Percentiles rank a stretch among this genome's conserved stretches.
Evolutionary conservation across 257 asterid species (phyloP).

Genomic region (Jaltomata sinuosa): DNA sequence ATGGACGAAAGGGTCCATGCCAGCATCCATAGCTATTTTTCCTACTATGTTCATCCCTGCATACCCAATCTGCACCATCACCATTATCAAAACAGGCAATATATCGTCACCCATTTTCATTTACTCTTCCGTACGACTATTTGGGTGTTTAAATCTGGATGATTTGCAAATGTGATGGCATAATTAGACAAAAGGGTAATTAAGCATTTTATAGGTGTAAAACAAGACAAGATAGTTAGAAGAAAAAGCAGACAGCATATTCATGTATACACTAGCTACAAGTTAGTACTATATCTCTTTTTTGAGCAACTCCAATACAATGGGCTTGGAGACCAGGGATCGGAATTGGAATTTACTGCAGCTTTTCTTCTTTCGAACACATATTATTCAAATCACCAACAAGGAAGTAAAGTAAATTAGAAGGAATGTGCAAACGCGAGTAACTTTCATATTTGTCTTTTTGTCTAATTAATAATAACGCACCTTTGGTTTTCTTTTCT

Average conservation of each 20-base stretch:
- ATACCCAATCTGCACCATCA: conserved; percentile 59
- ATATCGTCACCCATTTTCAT: conserved; percentile 25
- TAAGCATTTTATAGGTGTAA: not conserved
- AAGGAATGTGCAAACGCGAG: too few species aligned
- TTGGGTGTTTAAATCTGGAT: not conserved
- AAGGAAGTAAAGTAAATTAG: too few species aligned
- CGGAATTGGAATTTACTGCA: not conserved
- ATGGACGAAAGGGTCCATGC: conserved; percentile 76
- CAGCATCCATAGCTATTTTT: conserved; percentile 74
- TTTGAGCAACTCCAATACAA: not conserved
- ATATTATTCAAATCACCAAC: too few species aligned
- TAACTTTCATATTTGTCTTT: too few species aligned
- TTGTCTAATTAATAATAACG: not conserved
- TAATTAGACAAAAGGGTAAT: not conserved
- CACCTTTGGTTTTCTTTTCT: too few species aligned
- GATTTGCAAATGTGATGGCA: not conserved
- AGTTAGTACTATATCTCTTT: too few species aligned
- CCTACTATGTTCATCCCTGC: conserved; percentile 79
- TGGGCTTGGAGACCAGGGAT: not conserved
- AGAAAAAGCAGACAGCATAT: not conserved
- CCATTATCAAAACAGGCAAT: conserved; percentile 49
- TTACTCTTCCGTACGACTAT: not conserved
- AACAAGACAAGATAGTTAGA: not conserved
- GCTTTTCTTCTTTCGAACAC: too few species aligned
- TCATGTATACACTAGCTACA: not conserved